Percentiles rank a stretch among this genome's conserved stretches.
Conservation (phyloP, 257 asterid genomes). For the Gentiana dahurica region DNA sequence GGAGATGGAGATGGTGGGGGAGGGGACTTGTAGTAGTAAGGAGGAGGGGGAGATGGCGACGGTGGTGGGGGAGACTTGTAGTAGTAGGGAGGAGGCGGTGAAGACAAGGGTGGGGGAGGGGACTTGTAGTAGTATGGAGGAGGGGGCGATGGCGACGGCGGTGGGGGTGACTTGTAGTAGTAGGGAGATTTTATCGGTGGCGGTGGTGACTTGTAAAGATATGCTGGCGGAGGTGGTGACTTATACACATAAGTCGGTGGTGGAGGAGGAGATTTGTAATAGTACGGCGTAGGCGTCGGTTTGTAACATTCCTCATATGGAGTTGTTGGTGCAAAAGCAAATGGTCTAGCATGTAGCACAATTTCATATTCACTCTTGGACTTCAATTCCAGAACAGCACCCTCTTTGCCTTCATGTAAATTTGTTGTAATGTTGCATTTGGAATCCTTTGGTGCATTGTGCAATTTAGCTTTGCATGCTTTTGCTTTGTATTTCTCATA, state of each 20-base stretch:
- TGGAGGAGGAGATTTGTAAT: slow-evolving; percentile 53
- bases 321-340: slow-evolving; percentile 65
- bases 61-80: slow-evolving; percentile 51
- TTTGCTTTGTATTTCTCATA: slow-evolving; percentile 52
- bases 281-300: slow-evolving; percentile 45
- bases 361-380: slow-evolving; percentile 50
- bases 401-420: slow-evolving; percentile 46
- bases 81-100: slow-evolving; percentile 43
- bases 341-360: slow-evolving; percentile 54
- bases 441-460: slow-evolving; percentile 52
- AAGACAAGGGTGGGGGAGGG: slow-evolving; percentile 17
- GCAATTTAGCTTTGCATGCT: slow-evolving; percentile 67
- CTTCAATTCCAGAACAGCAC: slow-evolving; percentile 47
- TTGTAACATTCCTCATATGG: slow-evolving; percentile 39
- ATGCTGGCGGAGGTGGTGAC: slow-evolving; percentile 17
- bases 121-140: slow-evolving; percentile 23
- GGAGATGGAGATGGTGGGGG: slow-evolving; percentile 3
- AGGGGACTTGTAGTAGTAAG: slow-evolving; percentile 10
- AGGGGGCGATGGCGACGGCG: slow-evolving; percentile 18
- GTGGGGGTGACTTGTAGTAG: slow-evolving; percentile 14
- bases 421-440: slow-evolving; percentile 46
- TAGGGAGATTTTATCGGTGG: slow-evolving; percentile 13
- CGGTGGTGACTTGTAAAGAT: slow-evolving; percentile 18
- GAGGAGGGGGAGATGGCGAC: slow-evolving; percentile 24
- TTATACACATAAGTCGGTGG: slow-evolving; percentile 19